Conservation (phyloP, 2,329 filamentous ascomycete species). For the Diaporthe sp. region DNA sequence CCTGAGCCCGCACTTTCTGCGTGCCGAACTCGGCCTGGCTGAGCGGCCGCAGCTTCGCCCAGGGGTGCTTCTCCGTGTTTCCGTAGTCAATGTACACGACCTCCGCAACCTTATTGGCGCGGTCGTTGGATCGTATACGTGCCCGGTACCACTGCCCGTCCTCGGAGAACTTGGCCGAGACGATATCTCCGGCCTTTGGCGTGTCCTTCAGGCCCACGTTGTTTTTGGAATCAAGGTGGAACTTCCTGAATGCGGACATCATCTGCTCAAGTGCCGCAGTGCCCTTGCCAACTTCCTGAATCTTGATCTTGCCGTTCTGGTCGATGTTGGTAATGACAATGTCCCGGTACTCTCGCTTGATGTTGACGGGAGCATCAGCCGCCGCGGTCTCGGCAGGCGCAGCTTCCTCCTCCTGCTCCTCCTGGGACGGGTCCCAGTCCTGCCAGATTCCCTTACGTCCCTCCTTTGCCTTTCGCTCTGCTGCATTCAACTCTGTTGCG, state of each 20-base stretch:
- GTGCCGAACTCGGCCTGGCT: constrained; percentile 82
- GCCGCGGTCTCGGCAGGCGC: constrained; percentile 66
- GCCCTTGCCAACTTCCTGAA: constrained; percentile 90
- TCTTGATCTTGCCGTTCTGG: constrained; percentile 83
- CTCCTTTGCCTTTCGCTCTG: constrained; percentile 92
- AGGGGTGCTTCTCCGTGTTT: constrained; percentile 90
- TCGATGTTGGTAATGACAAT: constrained; percentile 94
- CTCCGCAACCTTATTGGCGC: constrained; percentile 88
- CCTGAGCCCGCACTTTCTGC: constrained; percentile 88
- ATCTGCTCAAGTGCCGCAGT: constrained; percentile 87
- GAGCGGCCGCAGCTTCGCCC: constrained; percentile 86
- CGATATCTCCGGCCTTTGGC: constrained; percentile 92
- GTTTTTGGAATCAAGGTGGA: constrained; percentile 89
- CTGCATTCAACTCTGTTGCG: constrained; percentile 86
- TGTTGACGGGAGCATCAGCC: constrained; percentile 66
- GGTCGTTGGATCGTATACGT: constrained; percentile 91
- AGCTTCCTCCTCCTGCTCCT: constrained; percentile 73
- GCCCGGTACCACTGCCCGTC: constrained; percentile 97
- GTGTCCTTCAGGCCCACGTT: constrained; percentile 78
- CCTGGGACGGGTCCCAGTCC: constrained; percentile 92
- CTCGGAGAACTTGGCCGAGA: constrained; percentile 90
- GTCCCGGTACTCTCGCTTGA: constrained; percentile 93
- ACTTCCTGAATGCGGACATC: constrained; percentile 92
- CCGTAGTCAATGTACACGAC: constrained; percentile 97
- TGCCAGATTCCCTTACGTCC: constrained; percentile 91